These are phyloP conservation scores for Chimonanthus salicifolius DNA, from an alignment of 164 flowering plant species.

Conservation along the genomic window DNA sequence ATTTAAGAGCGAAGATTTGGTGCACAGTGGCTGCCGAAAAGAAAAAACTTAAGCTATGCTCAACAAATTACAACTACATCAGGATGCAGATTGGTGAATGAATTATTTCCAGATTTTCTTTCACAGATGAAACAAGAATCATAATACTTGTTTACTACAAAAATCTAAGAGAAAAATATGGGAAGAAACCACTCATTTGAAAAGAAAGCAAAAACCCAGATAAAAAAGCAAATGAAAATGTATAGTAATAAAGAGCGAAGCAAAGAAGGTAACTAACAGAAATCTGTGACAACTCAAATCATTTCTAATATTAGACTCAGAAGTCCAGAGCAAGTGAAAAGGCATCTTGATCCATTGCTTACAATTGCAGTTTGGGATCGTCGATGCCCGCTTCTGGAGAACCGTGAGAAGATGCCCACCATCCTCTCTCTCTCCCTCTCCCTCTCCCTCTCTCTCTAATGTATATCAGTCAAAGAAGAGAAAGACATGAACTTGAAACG, in stretches of 20 bases:
- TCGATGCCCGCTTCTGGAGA: constrained; percentile 56
- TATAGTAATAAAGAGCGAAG: not conserved
- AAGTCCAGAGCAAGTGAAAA: not conserved
- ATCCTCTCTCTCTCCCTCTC: constrained; percentile 25
- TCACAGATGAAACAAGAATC: too few relatives aligned
- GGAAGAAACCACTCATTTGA: not conserved
- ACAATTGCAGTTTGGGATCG: constrained; percentile 75
- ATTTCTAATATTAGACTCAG: not conserved
- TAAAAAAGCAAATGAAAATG: not conserved
- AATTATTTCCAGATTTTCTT: too few relatives aligned
- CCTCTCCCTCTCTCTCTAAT: not conserved
- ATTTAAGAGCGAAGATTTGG: too few relatives aligned
- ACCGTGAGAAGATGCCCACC: constrained; percentile 85
- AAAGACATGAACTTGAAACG: not conserved
- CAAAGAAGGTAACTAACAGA: not conserved
- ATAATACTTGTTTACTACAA: too few relatives aligned
- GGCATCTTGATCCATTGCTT: constrained; percentile 11
- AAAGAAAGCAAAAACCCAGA: not conserved
- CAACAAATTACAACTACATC: too few relatives aligned
- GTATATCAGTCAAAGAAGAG: not conserved
- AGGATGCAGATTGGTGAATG: too few relatives aligned
- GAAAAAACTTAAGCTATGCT: too few relatives aligned
- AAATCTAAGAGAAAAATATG: too few relatives aligned
- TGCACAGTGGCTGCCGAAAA: too few relatives aligned
- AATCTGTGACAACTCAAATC: not conserved